phyloP scores from a whole-genome alignment of 2,329 filamentous ascomycete genomes.

The Microthyrium microscopicum region DNA sequence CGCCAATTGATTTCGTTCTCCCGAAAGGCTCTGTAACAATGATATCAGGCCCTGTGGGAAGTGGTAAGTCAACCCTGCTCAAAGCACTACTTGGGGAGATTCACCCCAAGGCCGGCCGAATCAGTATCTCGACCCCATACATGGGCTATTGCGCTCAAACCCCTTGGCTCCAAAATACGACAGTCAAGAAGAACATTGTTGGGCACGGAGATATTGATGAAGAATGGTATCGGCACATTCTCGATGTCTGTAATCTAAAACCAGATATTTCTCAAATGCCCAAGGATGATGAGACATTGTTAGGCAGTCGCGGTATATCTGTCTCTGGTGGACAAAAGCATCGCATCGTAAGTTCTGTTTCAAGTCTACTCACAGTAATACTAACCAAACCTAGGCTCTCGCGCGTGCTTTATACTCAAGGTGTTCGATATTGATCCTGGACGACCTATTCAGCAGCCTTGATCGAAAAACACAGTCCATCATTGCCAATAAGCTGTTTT shows the following conservation, averaged over 20 bases:
- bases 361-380: neutral
- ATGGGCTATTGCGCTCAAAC: constrained; percentile 8
- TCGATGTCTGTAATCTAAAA: constrained; percentile 4
- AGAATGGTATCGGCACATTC: constrained; percentile 6
- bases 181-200: constrained; percentile 7
- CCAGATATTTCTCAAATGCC: constrained; percentile 6
- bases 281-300: constrained; percentile 5
- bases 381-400: neutral
- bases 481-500: too few species aligned
- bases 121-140: neutral
- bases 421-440: constrained; percentile 2
- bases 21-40: constrained; percentile 10
- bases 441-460: constrained; percentile 7
- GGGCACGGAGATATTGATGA: constrained; percentile 1
- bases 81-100: constrained; percentile 10
- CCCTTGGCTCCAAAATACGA: constrained; percentile 8
- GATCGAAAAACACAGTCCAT: constrained; percentile 1
- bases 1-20: constrained; percentile 2
- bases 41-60: constrained; percentile 11
- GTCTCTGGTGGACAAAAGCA: constrained; percentile 8
- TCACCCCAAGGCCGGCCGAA: constrained; percentile 2
- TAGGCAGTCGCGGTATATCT: constrained; percentile 6
- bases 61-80: constrained; percentile 11
- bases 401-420: constrained; percentile 8
- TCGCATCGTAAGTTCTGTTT: constrained; percentile 2